A percentile compares a stretch with the other conserved stretches of the same genome.
phyloP scores from a whole-genome alignment of 371 early-diverging fungal genomes.

The Haplosporangium sp. region DNA sequence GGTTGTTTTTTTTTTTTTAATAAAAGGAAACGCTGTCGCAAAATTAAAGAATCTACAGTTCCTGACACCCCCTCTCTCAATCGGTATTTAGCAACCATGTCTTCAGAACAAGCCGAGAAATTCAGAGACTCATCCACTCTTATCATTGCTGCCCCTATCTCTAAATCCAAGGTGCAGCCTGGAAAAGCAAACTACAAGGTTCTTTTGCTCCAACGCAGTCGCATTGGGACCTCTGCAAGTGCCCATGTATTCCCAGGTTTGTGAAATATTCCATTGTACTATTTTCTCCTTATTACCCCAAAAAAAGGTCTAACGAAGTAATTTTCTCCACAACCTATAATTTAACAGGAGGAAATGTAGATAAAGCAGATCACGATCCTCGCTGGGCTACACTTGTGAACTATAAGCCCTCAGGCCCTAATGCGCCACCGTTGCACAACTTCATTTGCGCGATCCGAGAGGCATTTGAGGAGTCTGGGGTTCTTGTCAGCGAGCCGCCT shows the following conservation, averaged over 20 bases:
- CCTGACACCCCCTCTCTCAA: neutral
- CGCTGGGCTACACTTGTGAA: conserved; percentile 54
- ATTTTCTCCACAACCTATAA: neutral
- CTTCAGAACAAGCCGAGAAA: conserved; percentile 19
- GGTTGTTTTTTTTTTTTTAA: neutral
- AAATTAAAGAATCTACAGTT: neutral
- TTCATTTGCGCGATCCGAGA: conserved; percentile 84
- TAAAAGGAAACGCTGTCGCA: too few relatives aligned
- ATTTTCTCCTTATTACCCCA: too few relatives aligned
- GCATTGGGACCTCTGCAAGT: conserved; percentile 65
- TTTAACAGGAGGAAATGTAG: conserved; percentile 67
- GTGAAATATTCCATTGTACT: neutral
- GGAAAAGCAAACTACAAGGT: conserved; percentile 65
- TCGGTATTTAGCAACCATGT: conserved; percentile 19
- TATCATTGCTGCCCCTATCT: conserved; percentile 65
- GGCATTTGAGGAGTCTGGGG: conserved; percentile 86
- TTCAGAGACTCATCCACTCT: conserved; percentile 52
- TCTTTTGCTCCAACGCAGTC: conserved; percentile 71
- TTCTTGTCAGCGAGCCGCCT: conserved; percentile 68
- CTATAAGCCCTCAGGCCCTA: conserved; percentile 17
- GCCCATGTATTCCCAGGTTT: conserved; percentile 69
- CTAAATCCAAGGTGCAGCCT: conserved; percentile 35
- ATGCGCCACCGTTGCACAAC: conserved; percentile 40
- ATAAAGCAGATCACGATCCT: conserved; percentile 63
- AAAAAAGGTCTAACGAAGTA: neutral